Base-by-base conservation (phyloP, 345 rosid genomes). In the Lumnitzera littorea region DNA sequence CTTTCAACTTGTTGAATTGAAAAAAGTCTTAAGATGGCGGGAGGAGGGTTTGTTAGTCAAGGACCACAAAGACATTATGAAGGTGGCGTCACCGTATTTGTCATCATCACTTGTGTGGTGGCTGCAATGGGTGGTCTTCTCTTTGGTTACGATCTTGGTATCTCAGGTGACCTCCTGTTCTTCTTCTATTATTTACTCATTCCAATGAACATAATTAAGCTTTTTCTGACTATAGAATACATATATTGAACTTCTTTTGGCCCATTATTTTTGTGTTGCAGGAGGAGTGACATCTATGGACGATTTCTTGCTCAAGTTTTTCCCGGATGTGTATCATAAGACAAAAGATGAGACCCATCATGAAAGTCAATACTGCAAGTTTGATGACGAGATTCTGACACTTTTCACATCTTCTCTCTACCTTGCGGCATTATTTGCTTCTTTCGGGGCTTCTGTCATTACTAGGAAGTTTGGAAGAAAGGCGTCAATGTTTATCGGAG, bases 271-370 rank as follows among this genome's bases (percentile, higher is more conserved):
- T 41, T n/a, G 46, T 24, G 14, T 43, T 66, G 57, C 53, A 81
- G 96, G 91, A 50, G 91, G 96, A n/a, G 96, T 89, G 13, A 89
- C 96, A 24, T 77, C 88, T 14, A 87, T 89, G 96, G 84, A 80
- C 25, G 67, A 83, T 2, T 89, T 87, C 61, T 61, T 89, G 74
- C 63, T 60, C 57, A 62, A 80, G 62, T 89, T 89, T 55, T 89
- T 87, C 71, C 96, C 91, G 2, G 2, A 56, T 0, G 88, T 89
- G 3, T 65, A 71, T 62, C 46, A 49, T 46, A 77, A 75, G 67
- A 61, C 70, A 50, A 66, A 2, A 3, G 65, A 25, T 47, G 57
- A 25, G 13, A n/a, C 27, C 0, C 52, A 62, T 9, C 70, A 64
- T 2, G 84, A 82, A 24, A 86, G 71, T 24, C 76, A 77, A 66